Evolutionary conservation across 106 monocot species (phyloP), one percentile per base, ranked within the genome.

Genomic region (Dioscorea zingiberensis): DNA sequence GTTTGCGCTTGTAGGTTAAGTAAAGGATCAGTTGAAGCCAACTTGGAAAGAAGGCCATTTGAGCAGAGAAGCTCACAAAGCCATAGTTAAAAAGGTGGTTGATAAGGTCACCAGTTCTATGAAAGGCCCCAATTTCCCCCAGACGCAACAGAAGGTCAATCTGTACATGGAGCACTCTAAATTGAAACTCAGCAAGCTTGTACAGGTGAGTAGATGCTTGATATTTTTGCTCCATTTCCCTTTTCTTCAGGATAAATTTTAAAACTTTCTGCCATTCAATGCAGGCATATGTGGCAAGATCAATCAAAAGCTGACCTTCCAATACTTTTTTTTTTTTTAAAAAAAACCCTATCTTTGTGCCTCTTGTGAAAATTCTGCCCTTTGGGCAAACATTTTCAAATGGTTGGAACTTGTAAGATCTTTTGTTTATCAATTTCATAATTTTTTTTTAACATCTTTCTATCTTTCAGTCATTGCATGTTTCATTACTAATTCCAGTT

Each of bases 21-120:
- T 74, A 1, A 88, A 88, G 75, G 73, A 84, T 53, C 51, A 77
- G n/a, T 14, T 84, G 25, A 80, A 67, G 63, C 84, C 81, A 3
- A 58, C 26, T 1, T 88, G 88, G 88, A 78, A 78, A 63, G 84
- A 81, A 63, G 88, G 84, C 0, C 70, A 67, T n/a, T 59, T 88
- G 70, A 87, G 74, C 30, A 78, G 72, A 70, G 87, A 80, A 65
- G 78, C 77, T 47, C 78, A 81, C 62, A 88, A 76, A 14, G 81
- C 63, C 23, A 78, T 88, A n/a, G 84, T 84, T 38, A 88, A 88
- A 63, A 88, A 79, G 64, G 69, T 75, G 13, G 84, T 84, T 13
- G 84, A 88, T 16, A 88, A 88, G 58, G 88, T 88, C 16, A 62
- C 67, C 17, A 29, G 47, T 63, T 48, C 71, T 25, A 19, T 76